These are phyloP conservation scores for Spathaspora sp. DNA, from an alignment of 805 yeast genomes.

Conservation along the genomic window DNA sequence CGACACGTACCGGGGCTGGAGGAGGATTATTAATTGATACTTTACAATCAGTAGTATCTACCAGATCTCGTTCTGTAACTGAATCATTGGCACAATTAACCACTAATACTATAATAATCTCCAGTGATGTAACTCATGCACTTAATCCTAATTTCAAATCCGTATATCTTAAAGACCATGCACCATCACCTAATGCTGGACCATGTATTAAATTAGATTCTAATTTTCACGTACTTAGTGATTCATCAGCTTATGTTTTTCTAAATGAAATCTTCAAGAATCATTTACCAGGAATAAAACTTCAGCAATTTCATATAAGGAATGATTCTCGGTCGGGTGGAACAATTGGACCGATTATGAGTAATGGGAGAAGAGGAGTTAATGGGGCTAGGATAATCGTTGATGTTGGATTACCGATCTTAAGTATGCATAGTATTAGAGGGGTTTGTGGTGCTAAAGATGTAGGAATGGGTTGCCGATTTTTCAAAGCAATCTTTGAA, in stretches of 20 bases:
- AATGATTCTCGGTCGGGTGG: constrained; percentile 41
- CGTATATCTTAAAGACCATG: constrained; percentile 28
- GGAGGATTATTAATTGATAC: constrained; percentile 25
- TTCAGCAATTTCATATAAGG: constrained; percentile 38
- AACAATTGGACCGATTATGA: constrained; percentile 41
- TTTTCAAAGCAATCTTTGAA: constrained; percentile 28
- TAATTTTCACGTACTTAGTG: constrained; percentile 36
- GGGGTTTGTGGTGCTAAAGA: constrained; percentile 37
- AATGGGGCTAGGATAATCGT: constrained; percentile 20
- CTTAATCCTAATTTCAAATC: constrained; percentile 37
- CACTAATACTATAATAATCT: constrained; percentile 30
- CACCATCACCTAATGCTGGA: constrained; percentile 38
- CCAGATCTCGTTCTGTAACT: background rate
- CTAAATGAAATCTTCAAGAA: constrained; percentile 19
- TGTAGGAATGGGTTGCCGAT: constrained; percentile 32
- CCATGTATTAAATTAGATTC: constrained; percentile 34
- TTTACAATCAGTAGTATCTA: constrained; percentile 4
- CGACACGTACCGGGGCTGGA: constrained; percentile 35
- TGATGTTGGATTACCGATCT: constrained; percentile 41
- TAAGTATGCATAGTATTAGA: constrained; percentile 41
- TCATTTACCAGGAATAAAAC: constrained; percentile 15
- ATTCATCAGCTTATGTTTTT: constrained; percentile 25
- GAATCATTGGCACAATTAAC: constrained; percentile 8
- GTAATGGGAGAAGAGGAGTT: constrained; percentile 27
- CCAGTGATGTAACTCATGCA: constrained; percentile 44